phyloP scores from a whole-genome alignment of 176 grass and related monocot genomes.

The sorghum (Sorghum bicolor) region Sorghum_bicolor_NCBIv3 NC_012872.2:50770001-50770500 shows the following conservation, averaged over 20 bases:
- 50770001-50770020: conserved; percentile 10
- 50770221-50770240: neutral
- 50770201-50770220: neutral
- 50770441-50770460: neutral
- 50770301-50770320: neutral
- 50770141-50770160: neutral
- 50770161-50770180: neutral
- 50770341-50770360: neutral
- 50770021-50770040: conserved; percentile 17
- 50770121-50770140: neutral
- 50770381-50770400: neutral
- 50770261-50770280: neutral
- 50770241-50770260: neutral
- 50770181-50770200: neutral
- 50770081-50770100: neutral
- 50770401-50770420: neutral
- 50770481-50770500: neutral
- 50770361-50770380: neutral
- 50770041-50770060: neutral
- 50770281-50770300: neutral
- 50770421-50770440: neutral
- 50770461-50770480: neutral
- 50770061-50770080: neutral
- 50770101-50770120: neutral
- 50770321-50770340: neutral